Percentiles rank a stretch among this genome's conserved stretches.
Conservation (phyloP, 192 early-diverging fungal species). For the Linnemannia exigua region DNA sequence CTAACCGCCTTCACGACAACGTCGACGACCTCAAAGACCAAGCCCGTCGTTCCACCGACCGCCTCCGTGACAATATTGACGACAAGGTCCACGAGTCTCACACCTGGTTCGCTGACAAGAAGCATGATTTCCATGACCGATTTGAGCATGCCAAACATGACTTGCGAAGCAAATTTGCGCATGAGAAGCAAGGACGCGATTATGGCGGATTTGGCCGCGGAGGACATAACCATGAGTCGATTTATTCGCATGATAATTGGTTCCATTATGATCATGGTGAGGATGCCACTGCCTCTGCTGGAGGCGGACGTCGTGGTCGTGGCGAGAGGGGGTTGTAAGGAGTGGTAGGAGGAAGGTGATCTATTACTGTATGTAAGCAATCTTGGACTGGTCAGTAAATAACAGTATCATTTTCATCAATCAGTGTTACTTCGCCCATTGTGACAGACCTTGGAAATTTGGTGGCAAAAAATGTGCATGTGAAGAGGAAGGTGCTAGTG, state of each 20-base stretch:
- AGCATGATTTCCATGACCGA: conserved; percentile 12
- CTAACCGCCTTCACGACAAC: conserved; percentile 15
- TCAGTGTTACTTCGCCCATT: neutral
- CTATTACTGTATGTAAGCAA: neutral
- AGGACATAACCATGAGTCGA: conserved; percentile 25
- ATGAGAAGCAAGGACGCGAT: conserved; percentile 35
- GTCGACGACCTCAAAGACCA: conserved; percentile 24
- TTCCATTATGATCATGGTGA: conserved; percentile 41
- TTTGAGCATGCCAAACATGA: conserved; percentile 29
- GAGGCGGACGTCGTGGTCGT: conserved; percentile 9
- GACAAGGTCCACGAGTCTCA: conserved; percentile 17
- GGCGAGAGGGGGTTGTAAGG: conserved; percentile 42
- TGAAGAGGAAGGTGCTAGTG: too few species aligned
- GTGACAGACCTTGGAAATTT: too few species aligned
- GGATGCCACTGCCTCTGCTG: neutral
- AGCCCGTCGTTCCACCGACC: conserved; percentile 14
- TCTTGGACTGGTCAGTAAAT: neutral
- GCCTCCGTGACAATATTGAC: conserved; percentile 29
- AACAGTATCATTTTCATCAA: neutral
- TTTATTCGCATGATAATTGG: conserved; percentile 49
- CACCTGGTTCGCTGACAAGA: conserved; percentile 23
- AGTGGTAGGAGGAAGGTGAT: neutral
- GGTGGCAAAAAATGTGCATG: conserved; percentile 4
- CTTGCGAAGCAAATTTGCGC: conserved; percentile 21
- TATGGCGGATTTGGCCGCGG: neutral